A percentile compares a stretch with the other conserved stretches of the same genome.
Conservation (phyloP, 2,329 filamentous ascomycete genomes). For the Myriangium duriaei region DNA sequence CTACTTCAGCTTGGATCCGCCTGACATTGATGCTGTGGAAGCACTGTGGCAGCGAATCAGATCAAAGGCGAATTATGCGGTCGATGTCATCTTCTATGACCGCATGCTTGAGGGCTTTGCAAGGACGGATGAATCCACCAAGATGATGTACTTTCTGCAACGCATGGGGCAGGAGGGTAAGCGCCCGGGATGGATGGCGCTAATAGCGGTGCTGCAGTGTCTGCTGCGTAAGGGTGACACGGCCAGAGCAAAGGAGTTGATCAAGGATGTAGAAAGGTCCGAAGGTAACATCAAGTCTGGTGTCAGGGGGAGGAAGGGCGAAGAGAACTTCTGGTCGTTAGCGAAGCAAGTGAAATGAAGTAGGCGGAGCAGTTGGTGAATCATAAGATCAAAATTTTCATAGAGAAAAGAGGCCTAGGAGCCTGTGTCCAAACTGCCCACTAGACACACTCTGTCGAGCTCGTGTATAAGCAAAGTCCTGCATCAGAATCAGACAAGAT, state of each 20-base stretch:
- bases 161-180: conserved; percentile 28
- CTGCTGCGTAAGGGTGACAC: conserved; percentile 26
- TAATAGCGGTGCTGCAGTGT: conserved; percentile 26
- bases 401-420: too few relatives aligned
- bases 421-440: too few relatives aligned
- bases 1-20: conserved; percentile 42
- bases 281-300: conserved; percentile 19
- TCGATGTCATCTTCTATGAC: conserved; percentile 54
- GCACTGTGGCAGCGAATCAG: conserved; percentile 41
- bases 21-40: conserved; percentile 49
- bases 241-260: conserved; percentile 23
- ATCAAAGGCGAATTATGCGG: conserved; percentile 18
- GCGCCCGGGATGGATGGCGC: conserved; percentile 30
- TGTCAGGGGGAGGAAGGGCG: conserved; percentile 15
- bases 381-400: too few relatives aligned
- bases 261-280: conserved; percentile 25
- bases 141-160: conserved; percentile 34
- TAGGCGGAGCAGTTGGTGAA: too few relatives aligned
- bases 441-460: too few relatives aligned
- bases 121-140: conserved; percentile 28
- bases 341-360: conserved; percentile 12
- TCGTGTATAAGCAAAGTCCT: too few relatives aligned
- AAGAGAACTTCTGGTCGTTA: conserved; percentile 19
- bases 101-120: conserved; percentile 57
- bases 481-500: too few relatives aligned